phyloP scores from a whole-genome alignment of 768 basidiomycete species.

The Panaeolus cyanescens region DNA sequence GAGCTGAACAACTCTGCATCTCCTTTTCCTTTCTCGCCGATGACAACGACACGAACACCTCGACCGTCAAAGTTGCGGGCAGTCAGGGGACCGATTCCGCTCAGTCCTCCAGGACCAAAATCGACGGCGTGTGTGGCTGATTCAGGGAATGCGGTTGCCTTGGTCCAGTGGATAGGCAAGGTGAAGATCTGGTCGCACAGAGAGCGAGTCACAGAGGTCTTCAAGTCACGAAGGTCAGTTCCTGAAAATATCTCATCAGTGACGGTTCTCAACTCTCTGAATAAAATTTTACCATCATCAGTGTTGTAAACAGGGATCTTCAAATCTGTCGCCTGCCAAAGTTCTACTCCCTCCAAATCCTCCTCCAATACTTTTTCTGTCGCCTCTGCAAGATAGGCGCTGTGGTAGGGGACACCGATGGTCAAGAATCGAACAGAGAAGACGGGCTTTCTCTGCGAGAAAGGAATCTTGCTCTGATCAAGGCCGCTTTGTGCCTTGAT shows the following conservation, averaged over 20 bases:
- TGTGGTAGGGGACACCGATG: constrained; percentile 97
- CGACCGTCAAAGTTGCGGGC: constrained; percentile 91
- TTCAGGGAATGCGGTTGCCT: constrained; percentile 87
- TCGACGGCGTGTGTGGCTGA: constrained; percentile 94
- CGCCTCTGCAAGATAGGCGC: constrained; percentile 74
- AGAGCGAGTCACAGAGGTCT: constrained; percentile 80
- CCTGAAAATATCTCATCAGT: constrained; percentile 48
- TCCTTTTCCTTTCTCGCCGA: constrained; percentile 89
- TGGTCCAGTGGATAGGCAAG: constrained; percentile 88
- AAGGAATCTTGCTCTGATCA: constrained; percentile 93
- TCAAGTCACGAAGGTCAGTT: constrained; percentile 72
- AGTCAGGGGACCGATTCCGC: constrained; percentile 91
- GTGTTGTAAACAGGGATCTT: constrained; percentile 90
- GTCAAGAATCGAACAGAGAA: constrained; percentile 93
- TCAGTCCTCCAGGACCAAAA: constrained; percentile 94
- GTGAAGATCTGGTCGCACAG: constrained; percentile 95
- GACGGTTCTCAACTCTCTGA: constrained; percentile 7
- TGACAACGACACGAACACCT: constrained; percentile 87
- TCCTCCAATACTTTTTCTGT: constrained; percentile 76
- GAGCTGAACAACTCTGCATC: constrained; percentile 83
- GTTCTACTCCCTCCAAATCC: constrained; percentile 75
- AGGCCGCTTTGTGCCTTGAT: constrained; percentile 82
- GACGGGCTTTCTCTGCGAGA: constrained; percentile 92
- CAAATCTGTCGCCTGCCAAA: constrained; percentile 73
- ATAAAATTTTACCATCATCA: constrained; percentile 71